A percentile compares a stretch with the other conserved stretches of the same genome.
Conservation (phyloP, 345 rosid species). For the Populus tremula region DNA sequence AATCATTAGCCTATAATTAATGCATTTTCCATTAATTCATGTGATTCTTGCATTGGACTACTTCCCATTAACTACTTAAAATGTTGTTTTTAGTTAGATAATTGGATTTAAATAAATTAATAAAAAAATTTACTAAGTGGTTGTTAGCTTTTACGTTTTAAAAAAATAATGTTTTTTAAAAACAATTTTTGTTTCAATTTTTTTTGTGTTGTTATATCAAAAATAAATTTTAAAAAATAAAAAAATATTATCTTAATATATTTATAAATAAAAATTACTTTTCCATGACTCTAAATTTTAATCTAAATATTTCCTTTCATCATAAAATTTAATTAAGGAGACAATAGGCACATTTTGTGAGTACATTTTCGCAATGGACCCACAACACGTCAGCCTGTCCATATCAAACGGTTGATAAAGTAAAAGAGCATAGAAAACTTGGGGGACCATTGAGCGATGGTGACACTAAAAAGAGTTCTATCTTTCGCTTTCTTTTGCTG, state of each 20-base stretch:
- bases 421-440: neutral
- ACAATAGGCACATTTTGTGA: neutral
- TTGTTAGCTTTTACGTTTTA: too few relatives aligned
- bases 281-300: too few relatives aligned
- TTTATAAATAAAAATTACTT: too few relatives aligned
- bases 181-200: too few relatives aligned
- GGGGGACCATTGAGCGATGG: neutral
- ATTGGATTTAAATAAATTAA: neutral
- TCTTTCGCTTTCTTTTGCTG: neutral
- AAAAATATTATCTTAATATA: too few relatives aligned
- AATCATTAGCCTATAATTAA: too few relatives aligned
- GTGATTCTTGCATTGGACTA: neutral
- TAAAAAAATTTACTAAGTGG: too few relatives aligned
- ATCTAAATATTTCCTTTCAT: too few relatives aligned
- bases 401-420: conserved; percentile 13
- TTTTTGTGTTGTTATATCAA: too few relatives aligned
- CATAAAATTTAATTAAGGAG: neutral
- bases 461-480: conserved; percentile 3
- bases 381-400: neutral
- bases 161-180: too few relatives aligned
- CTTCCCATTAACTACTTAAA: neutral
- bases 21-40: too few relatives aligned
- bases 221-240: too few relatives aligned
- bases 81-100: neutral
- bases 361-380: neutral